These are phyloP conservation scores for Pogostemon cablin DNA, from an alignment of 257 asterid genomes.

Conservation along the genomic window DNA sequence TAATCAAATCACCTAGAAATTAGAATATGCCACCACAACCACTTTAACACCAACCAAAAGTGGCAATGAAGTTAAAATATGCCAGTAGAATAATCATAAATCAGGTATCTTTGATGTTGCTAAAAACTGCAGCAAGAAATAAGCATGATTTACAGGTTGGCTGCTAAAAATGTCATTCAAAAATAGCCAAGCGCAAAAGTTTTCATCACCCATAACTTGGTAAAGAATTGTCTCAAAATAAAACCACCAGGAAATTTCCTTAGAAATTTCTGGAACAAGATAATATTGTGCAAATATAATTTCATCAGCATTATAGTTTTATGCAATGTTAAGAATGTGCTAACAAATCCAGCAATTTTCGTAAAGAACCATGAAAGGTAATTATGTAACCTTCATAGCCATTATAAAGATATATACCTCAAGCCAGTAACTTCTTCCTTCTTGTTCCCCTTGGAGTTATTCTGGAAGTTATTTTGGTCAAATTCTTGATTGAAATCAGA, in stretches of 20 bases:
- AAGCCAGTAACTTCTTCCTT: conserved; percentile 41
- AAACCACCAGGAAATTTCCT: not conserved
- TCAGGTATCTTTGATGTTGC: not conserved
- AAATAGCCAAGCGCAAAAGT: not conserved
- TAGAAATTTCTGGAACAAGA: not conserved
- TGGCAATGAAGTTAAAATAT: not conserved
- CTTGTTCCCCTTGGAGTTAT: conserved; percentile 35
- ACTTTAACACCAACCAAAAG: not conserved
- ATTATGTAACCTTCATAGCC: conserved; percentile 10
- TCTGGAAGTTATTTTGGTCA: conserved; percentile 36
- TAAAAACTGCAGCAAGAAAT: conserved; percentile 1
- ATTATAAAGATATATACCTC: conserved; percentile 47
- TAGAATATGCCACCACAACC: conserved; percentile 7
- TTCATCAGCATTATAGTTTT: not conserved
- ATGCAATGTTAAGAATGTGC: conserved; percentile 3
- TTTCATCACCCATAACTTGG: not conserved
- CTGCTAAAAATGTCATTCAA: not conserved
- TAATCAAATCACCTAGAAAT: conserved; percentile 6
- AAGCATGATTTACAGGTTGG: not conserved
- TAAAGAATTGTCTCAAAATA: not conserved
- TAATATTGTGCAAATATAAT: conserved; percentile 2
- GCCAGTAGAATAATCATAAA: not conserved
- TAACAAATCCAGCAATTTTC: not conserved
- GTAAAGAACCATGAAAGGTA: not conserved
- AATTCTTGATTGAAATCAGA: conserved; percentile 42